Base-by-base conservation (phyloP, 225 moss, liverwort and hornwort species). In the Lunularia cruciata region DNA sequence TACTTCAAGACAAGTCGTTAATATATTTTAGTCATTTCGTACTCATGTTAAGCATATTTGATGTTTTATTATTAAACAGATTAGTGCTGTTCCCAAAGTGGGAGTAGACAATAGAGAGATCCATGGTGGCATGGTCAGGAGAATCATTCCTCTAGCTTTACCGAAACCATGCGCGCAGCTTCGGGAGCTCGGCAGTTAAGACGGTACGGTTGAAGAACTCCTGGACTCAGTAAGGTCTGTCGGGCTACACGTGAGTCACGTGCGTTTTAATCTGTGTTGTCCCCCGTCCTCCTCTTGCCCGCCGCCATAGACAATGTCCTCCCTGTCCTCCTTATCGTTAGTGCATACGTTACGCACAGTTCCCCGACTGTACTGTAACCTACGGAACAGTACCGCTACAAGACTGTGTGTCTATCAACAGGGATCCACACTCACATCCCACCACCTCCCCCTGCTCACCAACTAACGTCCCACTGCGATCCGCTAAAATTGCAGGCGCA, bases 161-260 rank as follows among this genome's bases (percentile, higher is more conserved):
- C 43, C 43, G 12, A 16, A 43, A 43, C 1, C 43, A 43, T 43
- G 43, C 43, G 12, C 11, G 43, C 43, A 43, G 43, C 2, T 10
- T 43, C 1, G 12, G 3, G 3, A 43, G 43, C 3, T 43, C 43
- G 43, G 3, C 54, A 27, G 52, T 25, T n/a, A n/a, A n/a, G n/a
- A n/a, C n/a, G n/a, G n/a, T n/a, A n/a, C n/a, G n/a, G n/a, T n/a
- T n/a, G n/a, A n/a, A n/a, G n/a, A n/a, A n/a, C n/a, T n/a, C n/a
- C n/a, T n/a, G n/a, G n/a, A 26, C 3, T 43, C 25, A 53, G 23
- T 28, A 34, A 36, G 13, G 3, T 43, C 58, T 59, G 58, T 35
- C 31, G 58, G 34, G 58, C 34, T 7, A 18, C 58, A 59, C 58
- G 58, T 59, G 58, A 59, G 15, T 19, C 34, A 26, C 58, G 58